Conservation (phyloP, 2,329 filamentous ascomycete genomes). For the Xylaria multiplex region DNA sequence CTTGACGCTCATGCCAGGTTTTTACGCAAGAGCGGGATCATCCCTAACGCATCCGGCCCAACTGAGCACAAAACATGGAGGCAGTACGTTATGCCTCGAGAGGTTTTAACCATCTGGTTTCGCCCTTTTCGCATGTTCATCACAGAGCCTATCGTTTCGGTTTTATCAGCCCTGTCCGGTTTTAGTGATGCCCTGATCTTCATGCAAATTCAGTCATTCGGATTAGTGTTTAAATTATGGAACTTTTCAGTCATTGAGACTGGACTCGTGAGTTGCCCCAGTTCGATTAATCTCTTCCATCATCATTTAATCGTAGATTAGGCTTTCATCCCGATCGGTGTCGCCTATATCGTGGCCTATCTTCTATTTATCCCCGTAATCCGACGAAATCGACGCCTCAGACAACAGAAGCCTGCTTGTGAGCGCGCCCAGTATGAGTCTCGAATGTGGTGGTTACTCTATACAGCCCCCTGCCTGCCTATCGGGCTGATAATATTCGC, state of each 20-base stretch:
- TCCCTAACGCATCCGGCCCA: slow-evolving; percentile 54
- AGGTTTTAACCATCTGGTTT: slow-evolving; percentile 61
- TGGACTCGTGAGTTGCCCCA: slow-evolving; percentile 42
- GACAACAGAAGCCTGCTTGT: slow-evolving; percentile 54
- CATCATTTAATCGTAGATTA: slow-evolving; percentile 35
- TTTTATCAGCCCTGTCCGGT: slow-evolving; percentile 67
- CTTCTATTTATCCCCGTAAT: slow-evolving; percentile 65
- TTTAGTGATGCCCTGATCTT: slow-evolving; percentile 74
- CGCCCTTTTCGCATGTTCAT: slow-evolving; percentile 72
- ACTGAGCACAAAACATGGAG: slow-evolving; percentile 57
- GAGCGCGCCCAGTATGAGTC: slow-evolving; percentile 71
- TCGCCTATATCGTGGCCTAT: slow-evolving; percentile 69
- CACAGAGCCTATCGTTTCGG: slow-evolving; percentile 70
- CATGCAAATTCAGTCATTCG: slow-evolving; percentile 72
- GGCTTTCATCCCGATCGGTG: slow-evolving; percentile 57
- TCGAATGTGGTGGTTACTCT: slow-evolving; percentile 69
- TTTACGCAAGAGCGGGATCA: slow-evolving; percentile 59
- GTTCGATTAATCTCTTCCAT: background rate
- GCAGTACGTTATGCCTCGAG: slow-evolving; percentile 53
- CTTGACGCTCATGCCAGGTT: slow-evolving; percentile 67
- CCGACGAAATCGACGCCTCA: slow-evolving; percentile 50
- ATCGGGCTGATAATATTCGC: slow-evolving; percentile 72
- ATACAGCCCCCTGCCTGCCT: slow-evolving; percentile 66
- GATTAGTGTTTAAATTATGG: slow-evolving; percentile 69
- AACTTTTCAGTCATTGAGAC: slow-evolving; percentile 57